Percentiles rank a stretch among this genome's conserved stretches.
Conservation (phyloP, 345 rosid genomes). For the Rhodomyrtus tomentosa region DNA sequence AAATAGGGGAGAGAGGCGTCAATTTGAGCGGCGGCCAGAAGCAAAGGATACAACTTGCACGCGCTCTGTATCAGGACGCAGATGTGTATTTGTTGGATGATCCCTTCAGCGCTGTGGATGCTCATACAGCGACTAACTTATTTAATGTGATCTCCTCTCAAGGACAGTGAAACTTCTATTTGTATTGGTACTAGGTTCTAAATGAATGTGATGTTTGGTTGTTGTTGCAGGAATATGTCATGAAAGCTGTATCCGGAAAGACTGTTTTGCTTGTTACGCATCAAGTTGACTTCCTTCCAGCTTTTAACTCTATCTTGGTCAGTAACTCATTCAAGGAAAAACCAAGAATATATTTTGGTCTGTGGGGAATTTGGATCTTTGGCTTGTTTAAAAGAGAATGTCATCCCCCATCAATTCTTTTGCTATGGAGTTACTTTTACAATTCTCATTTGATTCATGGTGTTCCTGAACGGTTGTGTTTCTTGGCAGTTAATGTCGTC, state of each 20-base stretch:
- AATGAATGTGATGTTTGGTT: neutral
- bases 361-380: neutral
- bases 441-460: neutral
- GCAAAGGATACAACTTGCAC: slow-evolving; percentile 46
- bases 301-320: slow-evolving; percentile 25
- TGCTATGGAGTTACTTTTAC: neutral
- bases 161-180: neutral
- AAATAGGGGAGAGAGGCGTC: slow-evolving; percentile 44
- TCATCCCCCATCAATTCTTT: neutral
- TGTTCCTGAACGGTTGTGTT: neutral
- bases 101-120: slow-evolving; percentile 59
- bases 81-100: slow-evolving; percentile 53
- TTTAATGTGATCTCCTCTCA: slow-evolving; percentile 20
- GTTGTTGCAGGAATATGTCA: slow-evolving; percentile 31
- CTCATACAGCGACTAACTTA: slow-evolving; percentile 33
- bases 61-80: slow-evolving; percentile 40
- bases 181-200: neutral
- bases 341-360: neutral
- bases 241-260: slow-evolving; percentile 30
- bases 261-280: slow-evolving; percentile 46
- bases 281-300: slow-evolving; percentile 26
- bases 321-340: neutral
- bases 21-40: slow-evolving; percentile 52
- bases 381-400: neutral
- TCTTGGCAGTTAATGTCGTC: slow-evolving; percentile 30